Evolutionary conservation across 2,329 filamentous ascomycete species (phyloP).

Genomic region (Cladobotryum protrusum): DNA sequence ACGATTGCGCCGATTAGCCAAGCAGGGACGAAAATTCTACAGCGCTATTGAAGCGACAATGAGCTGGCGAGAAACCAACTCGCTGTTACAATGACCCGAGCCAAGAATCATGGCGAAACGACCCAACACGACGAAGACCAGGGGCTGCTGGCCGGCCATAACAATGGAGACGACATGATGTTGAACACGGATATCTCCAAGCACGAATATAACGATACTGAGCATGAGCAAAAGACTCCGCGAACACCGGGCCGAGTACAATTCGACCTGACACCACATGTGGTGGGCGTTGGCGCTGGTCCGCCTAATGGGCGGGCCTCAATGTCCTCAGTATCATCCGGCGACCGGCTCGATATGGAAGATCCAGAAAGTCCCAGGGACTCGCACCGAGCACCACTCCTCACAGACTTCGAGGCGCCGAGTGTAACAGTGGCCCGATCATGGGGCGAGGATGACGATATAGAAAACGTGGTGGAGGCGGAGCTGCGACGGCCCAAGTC

Average conservation of each 20-base stretch:
- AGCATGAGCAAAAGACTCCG: constrained; percentile 19
- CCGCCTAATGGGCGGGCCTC: constrained; percentile 5
- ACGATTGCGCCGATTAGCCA: background rate
- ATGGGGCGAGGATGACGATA: constrained; percentile 35
- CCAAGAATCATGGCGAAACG: constrained; percentile 24
- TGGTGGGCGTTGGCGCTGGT: constrained; percentile 28
- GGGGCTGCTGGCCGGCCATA: constrained; percentile 24
- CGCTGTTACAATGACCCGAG: constrained; percentile 26
- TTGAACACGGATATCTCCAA: constrained; percentile 14
- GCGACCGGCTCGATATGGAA: constrained; percentile 43
- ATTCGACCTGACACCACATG: constrained; percentile 55
- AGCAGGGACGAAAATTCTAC: background rate
- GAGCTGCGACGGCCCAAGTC: constrained; percentile 69
- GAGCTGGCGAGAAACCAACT: constrained; percentile 8
- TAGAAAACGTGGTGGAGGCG: constrained; percentile 41
- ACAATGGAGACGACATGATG: constrained; percentile 23
- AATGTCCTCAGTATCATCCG: constrained; percentile 10
- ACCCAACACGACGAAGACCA: constrained; percentile 27
- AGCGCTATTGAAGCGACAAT: constrained; percentile 3
- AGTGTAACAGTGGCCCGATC: constrained; percentile 62
- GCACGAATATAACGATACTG: constrained; percentile 14
- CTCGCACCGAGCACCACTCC: constrained; percentile 58
- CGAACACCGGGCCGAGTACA: constrained; percentile 64
- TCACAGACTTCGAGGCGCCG: constrained; percentile 79
- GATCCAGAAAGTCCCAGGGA: constrained; percentile 43